These are phyloP conservation scores for Gossypium rotundifolium DNA, from an alignment of 345 rosid genomes.

Conservation along the genomic window DNA sequence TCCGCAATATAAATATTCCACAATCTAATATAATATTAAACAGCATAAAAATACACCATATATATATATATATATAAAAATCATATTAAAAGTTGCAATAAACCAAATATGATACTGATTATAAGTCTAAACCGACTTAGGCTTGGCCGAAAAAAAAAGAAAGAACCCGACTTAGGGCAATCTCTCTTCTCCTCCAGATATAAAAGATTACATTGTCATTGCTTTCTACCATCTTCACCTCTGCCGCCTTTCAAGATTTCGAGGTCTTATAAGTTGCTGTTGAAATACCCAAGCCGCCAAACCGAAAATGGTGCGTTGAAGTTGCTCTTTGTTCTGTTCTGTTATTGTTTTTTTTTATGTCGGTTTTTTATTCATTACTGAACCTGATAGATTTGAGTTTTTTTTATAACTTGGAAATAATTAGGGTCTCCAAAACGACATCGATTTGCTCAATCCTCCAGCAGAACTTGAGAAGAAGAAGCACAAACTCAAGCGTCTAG, in stretches of 20 bases:
- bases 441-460: slow-evolving; percentile 9
- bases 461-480: slow-evolving; percentile 10
- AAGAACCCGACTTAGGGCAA: background rate
- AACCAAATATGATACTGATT: no score
- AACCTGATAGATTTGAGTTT: background rate
- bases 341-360: background rate
- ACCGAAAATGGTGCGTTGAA: background rate
- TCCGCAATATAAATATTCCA: no score
- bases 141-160: no score
- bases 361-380: background rate
- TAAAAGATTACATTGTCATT: background rate
- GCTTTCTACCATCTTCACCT: background rate
- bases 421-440: slow-evolving; percentile 6
- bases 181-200: background rate
- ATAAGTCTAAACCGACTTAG: no score
- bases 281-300: background rate
- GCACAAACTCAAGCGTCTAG: slow-evolving; percentile 10
- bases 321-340: background rate
- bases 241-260: background rate
- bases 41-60: no score
- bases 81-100: no score
- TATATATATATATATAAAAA: no score
- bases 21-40: no score
- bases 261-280: background rate
- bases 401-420: background rate